A percentile compares a stretch with the other conserved stretches of the same genome.
Conservation (phyloP, 768 basidiomycete species). For the Kwoniella botswanensis region DNA sequence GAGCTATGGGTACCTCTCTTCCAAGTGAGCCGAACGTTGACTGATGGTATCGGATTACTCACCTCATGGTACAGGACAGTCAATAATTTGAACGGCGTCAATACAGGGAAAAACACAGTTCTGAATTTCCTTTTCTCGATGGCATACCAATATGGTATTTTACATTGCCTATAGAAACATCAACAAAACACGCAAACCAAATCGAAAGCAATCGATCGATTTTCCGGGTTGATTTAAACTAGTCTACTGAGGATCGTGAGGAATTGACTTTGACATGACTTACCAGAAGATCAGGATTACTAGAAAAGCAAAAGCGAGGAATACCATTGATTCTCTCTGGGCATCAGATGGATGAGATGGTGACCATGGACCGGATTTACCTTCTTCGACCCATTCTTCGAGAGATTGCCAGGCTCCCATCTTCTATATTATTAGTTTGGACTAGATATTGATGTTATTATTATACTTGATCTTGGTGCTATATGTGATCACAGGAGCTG, state of each 20-base stretch:
- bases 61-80: constrained; percentile 52
- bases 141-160: constrained; percentile 14
- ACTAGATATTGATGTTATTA: too few species aligned
- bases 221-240: too few species aligned
- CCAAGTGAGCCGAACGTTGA: neutral
- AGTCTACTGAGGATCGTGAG: neutral
- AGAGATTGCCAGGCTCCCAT: constrained; percentile 15
- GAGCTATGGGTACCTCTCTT: constrained; percentile 15
- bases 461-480: too few species aligned
- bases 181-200: neutral
- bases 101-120: constrained; percentile 23
- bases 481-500: too few species aligned
- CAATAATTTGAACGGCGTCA: constrained; percentile 43
- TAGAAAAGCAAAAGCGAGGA: constrained; percentile 18
- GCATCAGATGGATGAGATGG: constrained; percentile 28
- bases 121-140: neutral
- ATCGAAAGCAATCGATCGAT: too few species aligned
- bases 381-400: constrained; percentile 21
- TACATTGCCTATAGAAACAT: constrained; percentile 17
- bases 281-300: constrained; percentile 27
- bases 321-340: constrained; percentile 29
- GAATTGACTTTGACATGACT: neutral
- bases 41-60: neutral
- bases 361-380: constrained; percentile 21
- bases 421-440: neutral